Percentiles rank a stretch among this genome's conserved stretches.
phyloP scores from a whole-genome alignment of 768 basidiomycete genomes.

The Lactarius sp. region DNA sequence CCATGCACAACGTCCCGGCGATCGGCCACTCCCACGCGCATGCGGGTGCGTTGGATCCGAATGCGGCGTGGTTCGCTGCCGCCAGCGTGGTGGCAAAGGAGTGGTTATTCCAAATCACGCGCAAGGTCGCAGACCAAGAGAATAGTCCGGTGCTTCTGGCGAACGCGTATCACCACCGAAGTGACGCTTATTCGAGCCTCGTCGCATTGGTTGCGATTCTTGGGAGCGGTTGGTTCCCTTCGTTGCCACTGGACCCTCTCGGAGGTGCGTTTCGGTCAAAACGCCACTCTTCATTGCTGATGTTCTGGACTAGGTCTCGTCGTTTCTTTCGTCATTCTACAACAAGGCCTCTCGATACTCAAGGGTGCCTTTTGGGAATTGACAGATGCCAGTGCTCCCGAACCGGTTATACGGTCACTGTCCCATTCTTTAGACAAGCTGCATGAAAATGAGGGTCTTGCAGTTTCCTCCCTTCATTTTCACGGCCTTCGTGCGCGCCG shows the following conservation, averaged over 20 bases:
- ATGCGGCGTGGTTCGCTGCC: slow-evolving; percentile 96
- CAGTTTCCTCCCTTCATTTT: slow-evolving; percentile 37
- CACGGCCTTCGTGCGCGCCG: slow-evolving; percentile 64
- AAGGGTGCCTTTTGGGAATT: slow-evolving; percentile 72
- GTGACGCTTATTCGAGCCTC: slow-evolving; percentile 88
- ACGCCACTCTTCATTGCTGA: background rate
- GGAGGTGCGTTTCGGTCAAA: slow-evolving; percentile 55
- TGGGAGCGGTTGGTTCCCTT: slow-evolving; percentile 80
- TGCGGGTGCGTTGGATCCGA: slow-evolving; percentile 66
- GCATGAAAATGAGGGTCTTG: background rate
- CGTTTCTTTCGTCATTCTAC: slow-evolving; percentile 86
- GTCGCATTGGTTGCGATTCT: slow-evolving; percentile 92
- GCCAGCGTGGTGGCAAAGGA: slow-evolving; percentile 80
- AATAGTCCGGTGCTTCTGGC: slow-evolving; percentile 87
- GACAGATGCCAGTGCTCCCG: slow-evolving; percentile 67
- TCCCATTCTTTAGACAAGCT: slow-evolving; percentile 39
- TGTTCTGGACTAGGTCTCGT: slow-evolving; percentile 51
- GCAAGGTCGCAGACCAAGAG: slow-evolving; percentile 86
- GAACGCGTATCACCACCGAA: slow-evolving; percentile 98
- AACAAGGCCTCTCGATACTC: slow-evolving; percentile 67
- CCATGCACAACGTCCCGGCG: slow-evolving; percentile 50
- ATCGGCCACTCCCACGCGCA: slow-evolving; percentile 48
- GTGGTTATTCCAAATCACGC: slow-evolving; percentile 87
- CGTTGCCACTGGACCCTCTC: slow-evolving; percentile 87
- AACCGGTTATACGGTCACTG: slow-evolving; percentile 53